Conservation (phyloP, 495 filamentous ascomycete species). For the Podospora conica region DNA sequence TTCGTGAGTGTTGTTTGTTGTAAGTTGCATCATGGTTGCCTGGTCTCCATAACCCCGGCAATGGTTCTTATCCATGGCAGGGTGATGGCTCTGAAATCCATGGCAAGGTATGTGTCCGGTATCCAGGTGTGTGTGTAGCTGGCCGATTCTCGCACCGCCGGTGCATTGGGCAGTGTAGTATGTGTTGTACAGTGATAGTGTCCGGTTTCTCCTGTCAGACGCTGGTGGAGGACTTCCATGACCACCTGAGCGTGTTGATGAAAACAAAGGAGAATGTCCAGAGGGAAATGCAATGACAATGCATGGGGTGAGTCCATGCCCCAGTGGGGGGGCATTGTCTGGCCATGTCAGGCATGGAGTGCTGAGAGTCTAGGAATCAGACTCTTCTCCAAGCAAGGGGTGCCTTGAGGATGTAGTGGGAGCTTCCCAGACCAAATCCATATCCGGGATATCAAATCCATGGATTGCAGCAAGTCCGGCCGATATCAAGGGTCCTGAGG, state of each 20-base stretch:
- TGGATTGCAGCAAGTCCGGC: neutral
- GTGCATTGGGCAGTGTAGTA: neutral
- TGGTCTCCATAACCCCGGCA: neutral
- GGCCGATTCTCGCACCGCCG: neutral
- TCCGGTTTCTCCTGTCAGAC: neutral
- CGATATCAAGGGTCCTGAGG: neutral
- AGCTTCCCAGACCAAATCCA: constrained; percentile 2
- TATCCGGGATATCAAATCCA: neutral
- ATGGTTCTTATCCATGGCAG: neutral
- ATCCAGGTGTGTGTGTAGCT: neutral
- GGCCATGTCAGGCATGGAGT: neutral
- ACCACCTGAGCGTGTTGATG: neutral
- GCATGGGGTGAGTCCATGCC: neutral
- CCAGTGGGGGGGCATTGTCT: neutral
- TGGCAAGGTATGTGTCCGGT: neutral
- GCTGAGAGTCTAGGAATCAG: neutral
- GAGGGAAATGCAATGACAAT: neutral
- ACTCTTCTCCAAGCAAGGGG: constrained; percentile 11
- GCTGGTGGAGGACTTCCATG: neutral
- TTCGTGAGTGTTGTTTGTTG: neutral
- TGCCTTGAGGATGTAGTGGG: constrained; percentile 2
- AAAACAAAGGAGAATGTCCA: neutral
- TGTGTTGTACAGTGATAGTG: neutral
- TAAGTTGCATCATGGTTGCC: neutral
- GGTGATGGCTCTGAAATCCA: neutral